These are phyloP conservation scores for Arachnopeziza araneosa DNA, from an alignment of 2,329 filamentous ascomycete species.

Conservation along the genomic window DNA sequence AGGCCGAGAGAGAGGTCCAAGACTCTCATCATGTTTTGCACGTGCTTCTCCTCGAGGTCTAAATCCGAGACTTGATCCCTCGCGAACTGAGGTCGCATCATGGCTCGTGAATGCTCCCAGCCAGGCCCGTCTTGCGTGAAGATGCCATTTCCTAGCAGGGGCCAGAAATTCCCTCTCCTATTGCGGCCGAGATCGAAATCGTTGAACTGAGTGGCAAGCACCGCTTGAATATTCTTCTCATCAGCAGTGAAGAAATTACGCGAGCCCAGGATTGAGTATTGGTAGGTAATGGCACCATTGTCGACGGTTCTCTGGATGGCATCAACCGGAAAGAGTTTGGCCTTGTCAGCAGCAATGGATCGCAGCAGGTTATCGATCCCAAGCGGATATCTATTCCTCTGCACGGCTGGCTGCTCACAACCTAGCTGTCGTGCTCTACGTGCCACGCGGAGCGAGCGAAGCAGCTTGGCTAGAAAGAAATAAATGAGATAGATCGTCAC, in stretches of 20 bases:
- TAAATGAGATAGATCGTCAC: constrained; percentile 17
- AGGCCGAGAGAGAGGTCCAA: constrained; percentile 45
- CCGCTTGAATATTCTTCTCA: constrained; percentile 47
- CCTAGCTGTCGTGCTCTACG: constrained; percentile 20
- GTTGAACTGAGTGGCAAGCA: constrained; percentile 46
- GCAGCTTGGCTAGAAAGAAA: constrained; percentile 6
- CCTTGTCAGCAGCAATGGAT: constrained; percentile 19
- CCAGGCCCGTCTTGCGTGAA: constrained; percentile 28
- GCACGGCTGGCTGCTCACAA: constrained; percentile 21
- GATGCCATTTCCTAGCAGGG: constrained; percentile 28
- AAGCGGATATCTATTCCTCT: constrained; percentile 20
- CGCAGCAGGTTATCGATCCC: constrained; percentile 25
- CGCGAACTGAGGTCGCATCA: constrained; percentile 51
- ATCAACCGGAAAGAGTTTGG: constrained; percentile 22
- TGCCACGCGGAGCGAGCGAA: constrained; percentile 16
- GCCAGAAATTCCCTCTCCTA: constrained; percentile 47
- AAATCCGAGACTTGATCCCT: constrained; percentile 59
- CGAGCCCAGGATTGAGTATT: constrained; percentile 18
- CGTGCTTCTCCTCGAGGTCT: constrained; percentile 63
- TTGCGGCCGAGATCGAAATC: constrained; percentile 48
- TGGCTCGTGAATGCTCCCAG: constrained; percentile 32
- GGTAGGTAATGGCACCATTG: constrained; percentile 28
- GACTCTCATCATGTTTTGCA: constrained; percentile 53
- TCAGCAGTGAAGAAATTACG: constrained; percentile 22
- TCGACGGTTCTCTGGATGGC: constrained; percentile 30